phyloP scores from a whole-genome alignment of 2,329 filamentous ascomycete genomes.

The Colletotrichum neosansevieriae region DNA sequence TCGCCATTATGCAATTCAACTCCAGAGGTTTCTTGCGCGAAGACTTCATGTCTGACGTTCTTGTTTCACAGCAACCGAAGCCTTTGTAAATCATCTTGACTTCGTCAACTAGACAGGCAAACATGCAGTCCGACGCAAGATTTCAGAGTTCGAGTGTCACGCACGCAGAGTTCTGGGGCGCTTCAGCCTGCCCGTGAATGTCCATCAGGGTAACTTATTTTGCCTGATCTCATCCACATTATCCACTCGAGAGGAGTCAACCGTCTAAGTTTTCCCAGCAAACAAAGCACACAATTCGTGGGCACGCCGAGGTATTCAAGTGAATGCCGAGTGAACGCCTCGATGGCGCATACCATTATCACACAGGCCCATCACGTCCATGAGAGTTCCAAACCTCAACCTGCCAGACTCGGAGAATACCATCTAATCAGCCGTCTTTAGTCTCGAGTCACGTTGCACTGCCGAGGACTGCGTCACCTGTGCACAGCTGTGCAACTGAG shows the following conservation, averaged over 20 bases:
- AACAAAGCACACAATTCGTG: background rate
- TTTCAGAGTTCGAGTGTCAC: background rate
- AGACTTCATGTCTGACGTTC: no score
- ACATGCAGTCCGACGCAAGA: no score
- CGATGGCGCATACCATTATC: background rate
- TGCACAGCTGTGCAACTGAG: background rate
- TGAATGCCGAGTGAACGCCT: background rate
- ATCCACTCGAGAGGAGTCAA: no score
- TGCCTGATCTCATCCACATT: no score
- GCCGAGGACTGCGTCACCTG: background rate
- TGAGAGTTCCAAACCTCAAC: background rate
- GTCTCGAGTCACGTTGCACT: constrained; percentile 20
- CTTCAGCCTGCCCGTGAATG: background rate
- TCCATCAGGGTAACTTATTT: no score
- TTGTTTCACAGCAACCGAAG: no score
- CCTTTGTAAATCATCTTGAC: no score
- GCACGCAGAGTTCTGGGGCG: background rate
- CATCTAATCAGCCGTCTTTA: background rate
- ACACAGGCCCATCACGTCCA: background rate
- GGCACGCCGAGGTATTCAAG: background rate
- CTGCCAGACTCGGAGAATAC: background rate
- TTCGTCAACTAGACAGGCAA: no score
- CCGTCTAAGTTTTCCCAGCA: background rate
- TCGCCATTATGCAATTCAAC: no score
- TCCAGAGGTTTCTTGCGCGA: no score